Evolutionary conservation across 345 rosid genomes (phyloP), one percentile per base, ranked within the genome.

Genomic region (Gossypium rotundifolium): DNA sequence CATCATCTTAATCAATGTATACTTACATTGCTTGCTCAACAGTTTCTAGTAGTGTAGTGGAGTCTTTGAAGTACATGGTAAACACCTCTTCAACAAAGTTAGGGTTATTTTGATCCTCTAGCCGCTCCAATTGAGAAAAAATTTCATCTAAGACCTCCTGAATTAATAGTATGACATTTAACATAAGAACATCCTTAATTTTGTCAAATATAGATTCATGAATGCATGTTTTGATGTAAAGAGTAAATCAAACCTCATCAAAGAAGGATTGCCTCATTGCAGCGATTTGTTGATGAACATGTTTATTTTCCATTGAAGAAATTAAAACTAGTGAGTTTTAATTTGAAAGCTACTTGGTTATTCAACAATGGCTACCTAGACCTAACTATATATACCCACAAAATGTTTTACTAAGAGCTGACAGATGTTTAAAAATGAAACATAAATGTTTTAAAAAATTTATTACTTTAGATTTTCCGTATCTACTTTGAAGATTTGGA

Each of bases 11-110:
- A 63, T 33, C 18, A 38, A 16, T 8, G 9, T 49, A 4, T 13
- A 3, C 75, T 71, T 22, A 87, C 90, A 84, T 2, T 17, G 16
- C 49, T 7, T 65, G 20, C 66, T 78, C 79, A n/a, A 83, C 27
- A 0, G 29, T 25, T 11, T 57, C 66, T 17, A 87, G 16, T 11
- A 45, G 40, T 23, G n/a, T 70, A 6, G 53, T n/a, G 0, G 87
- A 63, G 25, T 72, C 75, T 49, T 16, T 20, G 13, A 22, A 22
- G 53, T 55, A 72, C 40, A 40, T 0, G 65, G 75, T 72, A n/a
- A 72, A 3, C 40, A 72, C 23, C 7, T 72, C 65, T 33, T 72
- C 54, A 1, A 42, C 75, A 44, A 72, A 72, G 40, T 72, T 42
- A 20, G 75, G 75, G 7, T 55, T 3, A 3, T 18, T 33, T 55